Base-by-base conservation (phyloP, 805 yeast genomes). In the Wickerhamiella spandovensis region DNA sequence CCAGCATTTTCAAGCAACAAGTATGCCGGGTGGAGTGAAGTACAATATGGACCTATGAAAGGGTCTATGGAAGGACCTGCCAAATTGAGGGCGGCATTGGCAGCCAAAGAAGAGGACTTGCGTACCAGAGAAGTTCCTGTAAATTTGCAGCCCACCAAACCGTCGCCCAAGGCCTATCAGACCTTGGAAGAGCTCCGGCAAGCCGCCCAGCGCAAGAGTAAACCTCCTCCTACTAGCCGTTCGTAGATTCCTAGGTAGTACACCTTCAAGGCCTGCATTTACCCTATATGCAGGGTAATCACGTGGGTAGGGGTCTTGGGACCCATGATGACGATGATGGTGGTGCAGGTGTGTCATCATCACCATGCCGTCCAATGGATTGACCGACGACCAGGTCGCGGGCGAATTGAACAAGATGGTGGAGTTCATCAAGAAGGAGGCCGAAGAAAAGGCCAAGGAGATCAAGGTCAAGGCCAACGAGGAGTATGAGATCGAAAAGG, bases 371-470 rank as follows among this genome's bases (percentile, higher is more conserved):
- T 37, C 57, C 15, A 48, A 52, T 4, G 63, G 61, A 45, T 53
- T 54, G 38, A 59, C 56, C 52, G 63, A 59, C 47, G 64, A 59
- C 52, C 85, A 89, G 88, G 97, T 90, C 59, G 88, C 84, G 64
- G 87, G 87, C 61, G 98, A 92, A 74, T 84, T 92, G 69, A 81
- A 82, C 67, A 92, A 92, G 75, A 92, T 92, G 97, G 95, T 90
- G 67, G 89, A 94, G 65, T 92, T 92, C 81, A 92, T 92, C 77
- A 86, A 84, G 72, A 92, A 90, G 78, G 99, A 92, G 73, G 99
- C 99, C 39, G 95, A 89, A 63, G 99, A 92, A 69, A 92, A 92
- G 73, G 96, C 97, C 58, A 86, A 85, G 67, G 99, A 92, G 70
- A 88, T 92, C 64, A 81, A 77, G 66, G 75, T 92, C 62, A 94